Base-by-base conservation (phyloP, 2,329 filamentous ascomycete species). In the Verticillium zaregamsianum region DNA sequence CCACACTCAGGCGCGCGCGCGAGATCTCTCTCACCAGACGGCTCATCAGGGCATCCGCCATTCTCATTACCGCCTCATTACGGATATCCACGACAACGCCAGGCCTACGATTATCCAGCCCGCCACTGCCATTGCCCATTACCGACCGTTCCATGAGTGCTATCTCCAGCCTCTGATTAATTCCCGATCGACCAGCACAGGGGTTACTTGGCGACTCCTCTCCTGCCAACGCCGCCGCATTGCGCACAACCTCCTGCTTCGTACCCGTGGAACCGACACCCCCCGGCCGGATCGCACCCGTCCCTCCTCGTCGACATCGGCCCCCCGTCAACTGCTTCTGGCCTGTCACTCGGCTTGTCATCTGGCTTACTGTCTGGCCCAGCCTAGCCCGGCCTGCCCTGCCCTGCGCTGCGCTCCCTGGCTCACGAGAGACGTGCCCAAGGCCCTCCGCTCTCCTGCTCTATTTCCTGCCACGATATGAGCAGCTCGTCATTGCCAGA, bases 401-500 rank as follows among this genome's bases (percentile, higher is more conserved):
- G 28, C 33, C 33, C 40, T 49, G 20, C 40, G 5, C 40, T 49
- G n/a, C 40, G n/a, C 20, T 49, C 20, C 40, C 40, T 25, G 40
- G 40, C 20, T n/a, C 40, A 25, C 11, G 40, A n/a, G 40, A 49
- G 40, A 49, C n/a, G 40, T 49, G 20, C 40, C 40, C 40, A 49
- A 49, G 20, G 40, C n/a, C n/a, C n/a, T 49, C 20, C 20, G 40
- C 40, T 23, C 40, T 49, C 9, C 40, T 49, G 40, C 20, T 20
- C 40, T 49, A 49, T 23, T 32, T 58, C 25, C 20, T 31, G 35
- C 33, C 31, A 40, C 57, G 57, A 58, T 57, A 57, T 58, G 57
- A 58, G 37, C 57, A 58, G 57, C 57, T 58, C 57, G 57, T 58
- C 57, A 58, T 58, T 58, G 57, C 37, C 39, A 28, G 57, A 58